phyloP scores from a whole-genome alignment of 768 basidiomycete genomes.

The Pulveroboletus sp. region DNA sequence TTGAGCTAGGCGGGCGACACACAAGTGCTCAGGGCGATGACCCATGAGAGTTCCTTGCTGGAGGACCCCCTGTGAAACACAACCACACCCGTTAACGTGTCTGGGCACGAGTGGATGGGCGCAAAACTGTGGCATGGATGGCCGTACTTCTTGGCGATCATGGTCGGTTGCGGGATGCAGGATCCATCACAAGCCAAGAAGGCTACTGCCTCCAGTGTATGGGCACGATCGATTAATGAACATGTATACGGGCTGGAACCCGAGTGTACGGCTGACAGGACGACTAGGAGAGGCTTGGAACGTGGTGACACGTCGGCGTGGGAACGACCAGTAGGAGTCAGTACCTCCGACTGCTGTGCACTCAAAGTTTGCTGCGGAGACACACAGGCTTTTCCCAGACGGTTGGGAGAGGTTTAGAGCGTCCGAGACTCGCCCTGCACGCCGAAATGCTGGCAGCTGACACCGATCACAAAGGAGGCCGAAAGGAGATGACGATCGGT shows the following conservation, averaged over 20 bases:
- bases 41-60: too few relatives aligned
- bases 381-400: background rate
- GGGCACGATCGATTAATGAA: conserved; percentile 18
- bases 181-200: conserved; percentile 11
- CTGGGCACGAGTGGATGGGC: conserved; percentile 13
- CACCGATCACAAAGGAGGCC: conserved; percentile 22
- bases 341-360: background rate
- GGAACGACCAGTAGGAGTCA: too few relatives aligned
- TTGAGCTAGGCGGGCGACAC: conserved; percentile 56
- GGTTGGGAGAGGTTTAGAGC: background rate
- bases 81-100: too few relatives aligned
- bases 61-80: background rate
- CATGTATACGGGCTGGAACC: conserved; percentile 6
- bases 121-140: conserved; percentile 22
- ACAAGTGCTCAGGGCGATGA: too few relatives aligned
- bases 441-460: conserved; percentile 9
- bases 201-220: conserved; percentile 9
- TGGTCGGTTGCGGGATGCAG: conserved; percentile 8
- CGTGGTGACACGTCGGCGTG: too few relatives aligned
- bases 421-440: background rate
- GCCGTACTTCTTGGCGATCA: conserved; percentile 9
- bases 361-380: conserved; percentile 4
- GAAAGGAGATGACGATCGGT: conserved; percentile 19
- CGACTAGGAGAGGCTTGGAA: too few relatives aligned
- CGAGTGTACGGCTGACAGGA: background rate